phyloP scores from a whole-genome alignment of 2,329 filamentous ascomycete genomes.

The Ophiostoma triangulosporum region DNA sequence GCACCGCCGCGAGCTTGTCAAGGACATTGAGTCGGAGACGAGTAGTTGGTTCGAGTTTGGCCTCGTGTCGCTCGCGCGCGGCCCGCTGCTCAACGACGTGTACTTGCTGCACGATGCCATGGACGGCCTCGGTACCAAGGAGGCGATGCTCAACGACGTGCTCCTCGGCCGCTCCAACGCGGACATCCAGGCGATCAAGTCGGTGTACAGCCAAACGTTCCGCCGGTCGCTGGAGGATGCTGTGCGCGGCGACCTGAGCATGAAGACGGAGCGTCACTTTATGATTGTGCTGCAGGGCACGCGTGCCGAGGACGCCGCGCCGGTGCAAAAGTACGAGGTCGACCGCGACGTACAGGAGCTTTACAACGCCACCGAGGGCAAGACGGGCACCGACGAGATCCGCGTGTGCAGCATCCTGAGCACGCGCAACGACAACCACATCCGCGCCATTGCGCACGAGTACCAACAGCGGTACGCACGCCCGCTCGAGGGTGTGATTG shows the following conservation, averaged over 20 bases:
- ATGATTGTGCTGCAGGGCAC: slow-evolving; percentile 63
- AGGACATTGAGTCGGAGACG: slow-evolving; percentile 68
- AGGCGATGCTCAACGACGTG: slow-evolving; percentile 72
- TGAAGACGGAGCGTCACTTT: slow-evolving; percentile 79
- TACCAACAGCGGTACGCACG: slow-evolving; percentile 61
- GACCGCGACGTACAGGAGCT: slow-evolving; percentile 65
- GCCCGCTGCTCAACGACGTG: slow-evolving; percentile 67
- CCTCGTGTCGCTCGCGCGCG: slow-evolving; percentile 60
- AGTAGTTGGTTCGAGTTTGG: slow-evolving; percentile 61
- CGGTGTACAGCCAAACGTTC: slow-evolving; percentile 57
- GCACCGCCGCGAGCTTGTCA: slow-evolving; percentile 54
- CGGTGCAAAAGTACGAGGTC: slow-evolving; percentile 57
- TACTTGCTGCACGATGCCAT: slow-evolving; percentile 58
- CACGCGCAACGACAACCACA: slow-evolving; percentile 64
- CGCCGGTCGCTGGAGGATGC: slow-evolving; percentile 53
- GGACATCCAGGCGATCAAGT: slow-evolving; percentile 77
- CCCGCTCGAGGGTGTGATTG: slow-evolving; percentile 59
- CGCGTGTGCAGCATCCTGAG: slow-evolving; percentile 68
- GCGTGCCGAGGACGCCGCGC: slow-evolving; percentile 64
- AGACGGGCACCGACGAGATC: slow-evolving; percentile 59
- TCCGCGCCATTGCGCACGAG: slow-evolving; percentile 64
- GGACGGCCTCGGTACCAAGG: slow-evolving; percentile 73
- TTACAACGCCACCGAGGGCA: slow-evolving; percentile 63
- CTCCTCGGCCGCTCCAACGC: slow-evolving; percentile 74
- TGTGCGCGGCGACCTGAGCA: slow-evolving; percentile 65